Evolutionary conservation across 805 yeast genomes (phyloP).

Genomic region (Saccharomycopsis sp.): DNA sequence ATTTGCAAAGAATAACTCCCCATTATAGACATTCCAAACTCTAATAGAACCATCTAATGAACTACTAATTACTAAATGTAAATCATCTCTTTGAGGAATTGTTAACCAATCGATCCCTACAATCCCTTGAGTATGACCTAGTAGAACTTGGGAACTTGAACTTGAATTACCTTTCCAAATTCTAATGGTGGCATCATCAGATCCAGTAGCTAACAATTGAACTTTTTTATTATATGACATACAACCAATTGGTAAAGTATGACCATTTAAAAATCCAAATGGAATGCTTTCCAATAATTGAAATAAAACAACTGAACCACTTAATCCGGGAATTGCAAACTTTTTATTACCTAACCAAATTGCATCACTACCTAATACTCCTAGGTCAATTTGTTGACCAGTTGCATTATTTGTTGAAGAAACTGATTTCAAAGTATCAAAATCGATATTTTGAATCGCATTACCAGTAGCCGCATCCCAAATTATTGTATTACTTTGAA

Average conservation of each 20-base stretch:
- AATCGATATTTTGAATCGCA: conserved; percentile 36
- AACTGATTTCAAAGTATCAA: conserved; percentile 13
- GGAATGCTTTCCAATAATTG: conserved; percentile 36
- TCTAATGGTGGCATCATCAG: conserved; percentile 66
- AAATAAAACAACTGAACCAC: conserved; percentile 45
- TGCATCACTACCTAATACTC: conserved; percentile 20
- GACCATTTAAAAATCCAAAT: conserved; percentile 51
- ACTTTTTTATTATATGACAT: conserved; percentile 42
- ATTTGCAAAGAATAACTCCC: conserved; percentile 28
- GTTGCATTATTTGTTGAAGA: neutral
- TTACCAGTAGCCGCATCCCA: conserved; percentile 58
- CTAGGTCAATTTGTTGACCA: neutral
- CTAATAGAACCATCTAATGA: conserved; percentile 65
- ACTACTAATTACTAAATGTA: conserved; percentile 32
- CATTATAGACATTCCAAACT: conserved; percentile 52
- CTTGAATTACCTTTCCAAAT: conserved; percentile 65
- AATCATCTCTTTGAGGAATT: conserved; percentile 14
- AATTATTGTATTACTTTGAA: conserved; percentile 39
- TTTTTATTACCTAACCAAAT: conserved; percentile 66
- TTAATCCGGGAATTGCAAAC: conserved; percentile 59
- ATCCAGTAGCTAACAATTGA: conserved; percentile 57
- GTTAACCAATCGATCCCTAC: conserved; percentile 47
- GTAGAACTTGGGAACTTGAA: conserved; percentile 37
- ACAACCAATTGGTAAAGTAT: conserved; percentile 44
- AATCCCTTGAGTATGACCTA: conserved; percentile 50